A percentile compares a stretch with the other conserved stretches of the same genome.
These are phyloP conservation scores for Alternaria sp. DNA, from an alignment of 2,329 filamentous ascomycete species.

Conservation along the genomic window DNA sequence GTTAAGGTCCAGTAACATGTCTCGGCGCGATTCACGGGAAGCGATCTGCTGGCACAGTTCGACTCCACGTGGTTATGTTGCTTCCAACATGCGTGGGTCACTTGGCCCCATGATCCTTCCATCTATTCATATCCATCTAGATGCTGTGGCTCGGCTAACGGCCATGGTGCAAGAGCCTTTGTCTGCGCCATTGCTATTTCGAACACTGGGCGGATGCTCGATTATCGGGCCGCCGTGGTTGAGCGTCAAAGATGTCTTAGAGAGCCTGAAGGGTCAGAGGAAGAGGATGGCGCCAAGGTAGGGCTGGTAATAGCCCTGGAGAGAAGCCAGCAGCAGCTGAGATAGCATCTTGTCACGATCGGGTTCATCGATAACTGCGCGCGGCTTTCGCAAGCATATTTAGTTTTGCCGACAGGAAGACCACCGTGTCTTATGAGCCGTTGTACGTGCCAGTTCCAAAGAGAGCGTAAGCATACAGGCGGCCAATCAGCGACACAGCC, in stretches of 20 bases:
- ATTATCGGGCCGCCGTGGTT: neutral
- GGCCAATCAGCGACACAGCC: conserved; percentile 12
- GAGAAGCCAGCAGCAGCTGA: neutral
- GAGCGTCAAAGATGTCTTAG: conserved; percentile 11
- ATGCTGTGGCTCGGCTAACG: neutral
- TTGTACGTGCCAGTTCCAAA: neutral
- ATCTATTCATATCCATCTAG: conserved; percentile 13
- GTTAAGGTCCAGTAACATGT: conserved; percentile 8
- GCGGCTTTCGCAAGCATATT: neutral
- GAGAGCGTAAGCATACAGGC: neutral
- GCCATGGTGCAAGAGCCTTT: neutral
- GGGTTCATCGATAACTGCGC: conserved; percentile 1
- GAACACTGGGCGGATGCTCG: neutral
- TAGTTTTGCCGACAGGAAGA: neutral
- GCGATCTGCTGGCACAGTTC: conserved; percentile 5
- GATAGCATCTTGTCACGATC: neutral
- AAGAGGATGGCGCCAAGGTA: conserved; percentile 3
- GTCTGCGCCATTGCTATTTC: conserved; percentile 9
- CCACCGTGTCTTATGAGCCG: neutral
- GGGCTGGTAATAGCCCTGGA: neutral
- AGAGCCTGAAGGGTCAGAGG: neutral
- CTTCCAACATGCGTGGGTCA: neutral
- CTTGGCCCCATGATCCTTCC: conserved; percentile 1
- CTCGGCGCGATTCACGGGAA: conserved; percentile 2
- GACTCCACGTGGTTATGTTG: conserved; percentile 11